Percentiles rank a stretch among this genome's conserved stretches.
Evolutionary conservation across 345 rosid species (phyloP).

Genomic region (Laguncularia racemosa): DNA sequence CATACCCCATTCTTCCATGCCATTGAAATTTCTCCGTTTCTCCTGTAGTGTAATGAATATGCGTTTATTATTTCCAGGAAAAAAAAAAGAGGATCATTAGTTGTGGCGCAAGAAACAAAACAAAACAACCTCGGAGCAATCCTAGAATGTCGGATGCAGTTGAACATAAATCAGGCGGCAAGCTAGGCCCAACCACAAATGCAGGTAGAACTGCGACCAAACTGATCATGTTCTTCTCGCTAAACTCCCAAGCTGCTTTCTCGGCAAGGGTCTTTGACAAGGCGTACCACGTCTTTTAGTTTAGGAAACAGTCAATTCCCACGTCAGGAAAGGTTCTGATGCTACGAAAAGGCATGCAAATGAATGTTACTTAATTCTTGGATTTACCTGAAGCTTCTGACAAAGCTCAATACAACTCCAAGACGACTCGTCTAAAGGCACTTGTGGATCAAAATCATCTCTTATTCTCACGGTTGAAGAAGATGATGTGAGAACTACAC

Average conservation of each 20-base stretch:
- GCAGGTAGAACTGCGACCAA: constrained; percentile 66
- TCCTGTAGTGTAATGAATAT: constrained; percentile 31
- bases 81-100: neutral
- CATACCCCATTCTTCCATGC: constrained; percentile 91
- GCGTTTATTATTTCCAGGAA: neutral
- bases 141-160: constrained; percentile 83
- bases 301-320: neutral
- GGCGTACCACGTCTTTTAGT: constrained; percentile 55
- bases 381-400: constrained; percentile 49
- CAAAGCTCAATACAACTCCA: constrained; percentile 85
- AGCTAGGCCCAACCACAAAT: constrained; percentile 73
- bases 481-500: constrained; percentile 84
- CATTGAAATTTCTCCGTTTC: constrained; percentile 55
- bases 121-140: constrained; percentile 51
- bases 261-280: constrained; percentile 79
- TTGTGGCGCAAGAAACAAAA: neutral
- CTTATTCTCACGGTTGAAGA: constrained; percentile 70
- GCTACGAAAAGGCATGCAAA: neutral
- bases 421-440: constrained; percentile 74
- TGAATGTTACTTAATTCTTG: neutral
- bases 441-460: constrained; percentile 52
- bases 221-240: constrained; percentile 50
- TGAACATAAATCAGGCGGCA: constrained; percentile 61
- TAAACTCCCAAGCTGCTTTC: constrained; percentile 84
- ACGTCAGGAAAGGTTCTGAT: neutral